Percentiles rank a stretch among this genome's conserved stretches.
Conservation (phyloP, 1,284 basidiomycete species). For the Microbotryum violaceum region DNA sequence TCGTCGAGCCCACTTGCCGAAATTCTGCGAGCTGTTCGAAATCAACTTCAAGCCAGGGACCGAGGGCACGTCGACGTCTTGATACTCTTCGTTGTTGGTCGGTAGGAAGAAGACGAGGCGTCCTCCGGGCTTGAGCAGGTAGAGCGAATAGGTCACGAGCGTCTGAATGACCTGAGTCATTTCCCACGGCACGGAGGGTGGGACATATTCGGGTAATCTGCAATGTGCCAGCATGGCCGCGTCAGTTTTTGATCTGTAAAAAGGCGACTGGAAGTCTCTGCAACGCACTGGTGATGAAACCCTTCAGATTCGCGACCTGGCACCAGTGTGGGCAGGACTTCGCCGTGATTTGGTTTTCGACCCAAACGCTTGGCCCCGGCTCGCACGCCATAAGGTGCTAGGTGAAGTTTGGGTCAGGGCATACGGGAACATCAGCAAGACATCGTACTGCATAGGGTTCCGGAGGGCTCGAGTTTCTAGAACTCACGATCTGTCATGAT, state of each 20-base stretch:
- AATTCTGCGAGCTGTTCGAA: conserved; percentile 86
- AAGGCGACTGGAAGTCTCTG: neutral
- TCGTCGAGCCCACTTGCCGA: conserved; percentile 88
- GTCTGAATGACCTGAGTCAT: conserved; percentile 48
- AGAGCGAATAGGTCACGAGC: conserved; percentile 72
- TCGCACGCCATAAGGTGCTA: conserved; percentile 70
- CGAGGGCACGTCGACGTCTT: conserved; percentile 68
- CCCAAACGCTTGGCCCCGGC: conserved; percentile 94
- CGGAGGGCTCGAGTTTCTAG: neutral
- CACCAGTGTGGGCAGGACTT: conserved; percentile 23
- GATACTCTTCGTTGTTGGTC: conserved; percentile 82
- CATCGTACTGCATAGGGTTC: too few relatives aligned
- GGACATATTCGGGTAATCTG: conserved; percentile 42
- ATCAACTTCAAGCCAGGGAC: conserved; percentile 78
- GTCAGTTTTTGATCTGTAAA: conserved; percentile 33
- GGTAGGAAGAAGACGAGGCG: conserved; percentile 66
- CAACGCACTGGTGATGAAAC: conserved; percentile 19
- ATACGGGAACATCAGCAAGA: too few relatives aligned
- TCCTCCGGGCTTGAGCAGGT: conserved; percentile 75
- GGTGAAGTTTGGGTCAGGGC: neutral
- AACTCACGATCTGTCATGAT: conserved; percentile 74
- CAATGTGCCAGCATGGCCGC: neutral
- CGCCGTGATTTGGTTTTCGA: conserved; percentile 46
- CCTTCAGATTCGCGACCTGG: conserved; percentile 22
- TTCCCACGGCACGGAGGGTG: conserved; percentile 37